phyloP scores from a whole-genome alignment of 768 basidiomycete genomes.

The Rhodosporidiobolus odoratus region DNA sequence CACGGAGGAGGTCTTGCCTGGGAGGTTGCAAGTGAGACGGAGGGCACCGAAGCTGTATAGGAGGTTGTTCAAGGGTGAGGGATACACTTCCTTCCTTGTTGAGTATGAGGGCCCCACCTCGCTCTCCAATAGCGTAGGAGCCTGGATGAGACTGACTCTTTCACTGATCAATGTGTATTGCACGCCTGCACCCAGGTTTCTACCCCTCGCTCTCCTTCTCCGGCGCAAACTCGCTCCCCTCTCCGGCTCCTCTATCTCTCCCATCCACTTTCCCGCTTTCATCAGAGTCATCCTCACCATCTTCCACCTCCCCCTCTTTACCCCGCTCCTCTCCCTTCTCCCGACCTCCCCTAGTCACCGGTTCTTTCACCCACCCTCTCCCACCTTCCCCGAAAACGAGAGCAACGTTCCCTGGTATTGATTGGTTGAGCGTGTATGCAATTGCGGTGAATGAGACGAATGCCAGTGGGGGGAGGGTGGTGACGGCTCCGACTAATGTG shows the following conservation, averaged over 20 bases:
- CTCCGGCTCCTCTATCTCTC: background rate
- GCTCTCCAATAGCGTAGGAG: too few relatives aligned
- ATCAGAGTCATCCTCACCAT: background rate
- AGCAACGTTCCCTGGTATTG: slow-evolving; percentile 85
- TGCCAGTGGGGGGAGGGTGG: slow-evolving; percentile 84
- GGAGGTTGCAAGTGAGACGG: slow-evolving; percentile 69
- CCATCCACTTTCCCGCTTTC: background rate
- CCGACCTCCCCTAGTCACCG: slow-evolving; percentile 21
- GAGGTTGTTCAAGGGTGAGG: slow-evolving; percentile 64
- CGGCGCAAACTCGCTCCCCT: background rate
- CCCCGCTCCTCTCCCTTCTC: background rate
- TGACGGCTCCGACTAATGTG: slow-evolving; percentile 61
- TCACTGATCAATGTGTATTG: background rate
- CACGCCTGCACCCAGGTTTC: slow-evolving; percentile 17
- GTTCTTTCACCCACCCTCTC: slow-evolving; percentile 29
- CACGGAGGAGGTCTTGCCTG: slow-evolving; percentile 67
- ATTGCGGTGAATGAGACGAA: slow-evolving; percentile 87
- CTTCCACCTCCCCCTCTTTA: background rate
- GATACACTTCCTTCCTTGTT: background rate
- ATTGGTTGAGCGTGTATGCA: slow-evolving; percentile 84
- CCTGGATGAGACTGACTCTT: background rate
- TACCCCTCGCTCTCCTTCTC: slow-evolving; percentile 20
- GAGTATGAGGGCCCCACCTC: background rate
- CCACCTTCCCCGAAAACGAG: slow-evolving; percentile 49
- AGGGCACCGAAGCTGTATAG: slow-evolving; percentile 84